Percentiles rank a stretch among this genome's conserved stretches.
Conservation (phyloP, 2,329 filamentous ascomycete genomes). For the Fusarium chaquense region DNA sequence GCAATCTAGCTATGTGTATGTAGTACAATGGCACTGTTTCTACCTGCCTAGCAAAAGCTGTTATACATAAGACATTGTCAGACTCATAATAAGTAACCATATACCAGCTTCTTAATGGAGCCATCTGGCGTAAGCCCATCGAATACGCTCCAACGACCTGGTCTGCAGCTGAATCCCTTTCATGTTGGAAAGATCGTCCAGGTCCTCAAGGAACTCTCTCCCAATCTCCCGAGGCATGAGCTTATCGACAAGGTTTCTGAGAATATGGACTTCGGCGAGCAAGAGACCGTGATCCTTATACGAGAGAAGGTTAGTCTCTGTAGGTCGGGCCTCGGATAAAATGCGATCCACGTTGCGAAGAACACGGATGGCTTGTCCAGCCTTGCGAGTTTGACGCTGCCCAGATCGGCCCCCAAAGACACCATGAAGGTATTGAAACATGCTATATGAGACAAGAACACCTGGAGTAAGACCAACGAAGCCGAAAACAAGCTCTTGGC, state of each 20-base stretch:
- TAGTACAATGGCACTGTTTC: slow-evolving; percentile 24
- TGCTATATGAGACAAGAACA: slow-evolving; percentile 84
- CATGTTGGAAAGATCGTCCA: slow-evolving; percentile 86
- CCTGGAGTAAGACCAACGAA: slow-evolving; percentile 95
- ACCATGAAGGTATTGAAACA: slow-evolving; percentile 76
- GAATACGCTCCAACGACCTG: slow-evolving; percentile 82
- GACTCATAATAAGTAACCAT: not conserved
- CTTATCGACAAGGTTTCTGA: slow-evolving; percentile 71
- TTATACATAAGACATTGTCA: slow-evolving; percentile 28
- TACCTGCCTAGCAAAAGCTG: slow-evolving; percentile 22
- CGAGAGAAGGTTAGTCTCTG: slow-evolving; percentile 78
- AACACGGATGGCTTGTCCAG: slow-evolving; percentile 79
- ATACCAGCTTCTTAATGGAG: slow-evolving; percentile 42
- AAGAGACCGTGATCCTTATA: slow-evolving; percentile 95
- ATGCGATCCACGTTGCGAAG: slow-evolving; percentile 90
- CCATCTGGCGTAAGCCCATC: slow-evolving; percentile 92
- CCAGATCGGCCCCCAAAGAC: slow-evolving; percentile 79
- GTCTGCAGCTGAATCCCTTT: slow-evolving; percentile 82
- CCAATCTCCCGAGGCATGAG: slow-evolving; percentile 80
- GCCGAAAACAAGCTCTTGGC: slow-evolving; percentile 97
- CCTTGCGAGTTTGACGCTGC: slow-evolving; percentile 71
- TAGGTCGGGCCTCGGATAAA: slow-evolving; percentile 74
- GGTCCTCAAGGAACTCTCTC: slow-evolving; percentile 88
- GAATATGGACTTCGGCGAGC: slow-evolving; percentile 87
- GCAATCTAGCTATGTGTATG: slow-evolving; percentile 36